Evolutionary conservation across 2,329 filamentous ascomycete species (phyloP).

Genomic region (Aspergillus sp.): DNA sequence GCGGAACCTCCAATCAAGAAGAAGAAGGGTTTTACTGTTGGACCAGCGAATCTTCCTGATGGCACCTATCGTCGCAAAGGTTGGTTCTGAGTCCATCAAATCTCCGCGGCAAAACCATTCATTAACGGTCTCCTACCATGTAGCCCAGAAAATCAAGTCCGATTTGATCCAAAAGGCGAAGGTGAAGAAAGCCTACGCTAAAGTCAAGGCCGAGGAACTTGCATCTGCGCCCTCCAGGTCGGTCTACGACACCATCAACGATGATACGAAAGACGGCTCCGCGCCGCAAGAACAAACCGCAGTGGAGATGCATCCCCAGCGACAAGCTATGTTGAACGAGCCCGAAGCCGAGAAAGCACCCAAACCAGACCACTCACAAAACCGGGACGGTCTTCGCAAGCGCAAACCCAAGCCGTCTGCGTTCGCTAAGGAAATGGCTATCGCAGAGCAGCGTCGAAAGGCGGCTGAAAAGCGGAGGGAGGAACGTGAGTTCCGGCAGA

Average conservation of each 20-base stretch:
- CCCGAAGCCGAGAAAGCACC: slow-evolving; percentile 24
- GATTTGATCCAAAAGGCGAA: slow-evolving; percentile 89
- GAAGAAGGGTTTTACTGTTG: slow-evolving; percentile 76
- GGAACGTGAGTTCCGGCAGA: slow-evolving; percentile 67
- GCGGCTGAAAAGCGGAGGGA: slow-evolving; percentile 63
- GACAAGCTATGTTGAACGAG: slow-evolving; percentile 57
- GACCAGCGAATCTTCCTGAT: slow-evolving; percentile 86
- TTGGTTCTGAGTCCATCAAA: slow-evolving; percentile 23
- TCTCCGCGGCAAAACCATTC: too few relatives aligned
- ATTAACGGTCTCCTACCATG: slow-evolving; percentile 4
- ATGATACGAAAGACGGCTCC: slow-evolving; percentile 17
- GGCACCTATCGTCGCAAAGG: slow-evolving; percentile 82
- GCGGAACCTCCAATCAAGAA: slow-evolving; percentile 44
- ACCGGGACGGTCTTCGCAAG: slow-evolving; percentile 27
- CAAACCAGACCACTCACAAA: slow-evolving; percentile 21
- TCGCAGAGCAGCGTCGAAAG: slow-evolving; percentile 59
- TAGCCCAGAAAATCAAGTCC: slow-evolving; percentile 85
- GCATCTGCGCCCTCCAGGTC: slow-evolving; percentile 31
- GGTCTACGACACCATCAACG: slow-evolving; percentile 29
- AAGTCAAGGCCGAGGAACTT: slow-evolving; percentile 67
- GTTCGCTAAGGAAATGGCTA: slow-evolving; percentile 67
- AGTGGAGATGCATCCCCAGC: slow-evolving; percentile 59
- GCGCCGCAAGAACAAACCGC: slow-evolving; percentile 30
- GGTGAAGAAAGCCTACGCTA: slow-evolving; percentile 87
- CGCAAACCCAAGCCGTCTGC: slow-evolving; percentile 43